A percentile compares a stretch with the other conserved stretches of the same genome.
These are phyloP conservation scores for Neurospora cerealis DNA, from an alignment of 495 filamentous ascomycete genomes.

Conservation along the genomic window DNA sequence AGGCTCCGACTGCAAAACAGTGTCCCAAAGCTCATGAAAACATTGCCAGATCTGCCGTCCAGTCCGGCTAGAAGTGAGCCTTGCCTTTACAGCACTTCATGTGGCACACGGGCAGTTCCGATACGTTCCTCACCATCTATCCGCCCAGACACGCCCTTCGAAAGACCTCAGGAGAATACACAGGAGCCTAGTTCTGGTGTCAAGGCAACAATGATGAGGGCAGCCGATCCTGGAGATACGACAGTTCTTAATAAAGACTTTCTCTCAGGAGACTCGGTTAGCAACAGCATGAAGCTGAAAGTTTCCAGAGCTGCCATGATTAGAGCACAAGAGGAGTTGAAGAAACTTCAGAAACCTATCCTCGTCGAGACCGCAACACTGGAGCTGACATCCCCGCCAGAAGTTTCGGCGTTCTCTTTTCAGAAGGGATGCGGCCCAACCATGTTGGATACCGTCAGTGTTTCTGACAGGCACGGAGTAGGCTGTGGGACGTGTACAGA, in stretches of 20 bases:
- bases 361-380: background rate
- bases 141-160: background rate
- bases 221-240: background rate
- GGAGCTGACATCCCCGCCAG: background rate
- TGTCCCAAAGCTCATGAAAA: slow-evolving; percentile 41
- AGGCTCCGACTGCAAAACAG: slow-evolving; percentile 39
- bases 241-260: background rate
- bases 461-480: background rate
- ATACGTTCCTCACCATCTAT: background rate
- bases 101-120: background rate
- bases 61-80: slow-evolving; percentile 5
- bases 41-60: slow-evolving; percentile 33
- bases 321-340: slow-evolving; percentile 1
- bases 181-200: too few relatives aligned
- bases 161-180: background rate
- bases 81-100: background rate
- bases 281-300: slow-evolving; percentile 12
- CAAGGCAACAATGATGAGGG: background rate
- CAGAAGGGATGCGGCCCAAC: background rate
- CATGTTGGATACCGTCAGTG: background rate
- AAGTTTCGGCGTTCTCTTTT: background rate
- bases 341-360: background rate
- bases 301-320: slow-evolving; percentile 18
- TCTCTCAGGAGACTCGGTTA: background rate
- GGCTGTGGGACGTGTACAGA: background rate